Evolutionary conservation across 2,329 filamentous ascomycete species (phyloP).

Genomic region (Xylariaceae sp.): DNA sequence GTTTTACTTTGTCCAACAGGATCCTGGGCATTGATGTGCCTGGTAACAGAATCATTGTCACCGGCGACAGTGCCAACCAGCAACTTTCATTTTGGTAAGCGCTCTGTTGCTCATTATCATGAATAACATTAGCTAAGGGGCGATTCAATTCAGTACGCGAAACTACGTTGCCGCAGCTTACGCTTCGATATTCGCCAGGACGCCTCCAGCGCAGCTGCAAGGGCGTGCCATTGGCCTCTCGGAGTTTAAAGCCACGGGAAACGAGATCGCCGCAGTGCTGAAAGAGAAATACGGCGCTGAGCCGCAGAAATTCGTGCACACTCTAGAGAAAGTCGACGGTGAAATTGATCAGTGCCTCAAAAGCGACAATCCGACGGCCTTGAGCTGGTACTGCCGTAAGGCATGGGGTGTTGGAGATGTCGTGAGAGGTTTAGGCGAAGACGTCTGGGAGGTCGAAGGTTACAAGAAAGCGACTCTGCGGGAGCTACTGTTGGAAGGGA

Average conservation of each 20-base stretch:
- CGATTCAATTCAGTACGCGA: constrained; percentile 30
- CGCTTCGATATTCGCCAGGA: constrained; percentile 38
- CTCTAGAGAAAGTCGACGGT: constrained; percentile 33
- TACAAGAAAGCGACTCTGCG: constrained; percentile 35
- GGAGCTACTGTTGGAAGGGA: constrained; percentile 30
- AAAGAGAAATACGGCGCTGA: constrained; percentile 31
- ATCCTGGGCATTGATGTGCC: constrained; percentile 32
- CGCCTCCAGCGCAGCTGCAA: constrained; percentile 30
- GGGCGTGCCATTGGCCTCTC: constrained; percentile 34
- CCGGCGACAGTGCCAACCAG: constrained; percentile 36
- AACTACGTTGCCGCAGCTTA: constrained; percentile 40
- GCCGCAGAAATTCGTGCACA: constrained; percentile 28
- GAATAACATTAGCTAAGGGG: not conserved
- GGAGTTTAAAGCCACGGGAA: constrained; percentile 37
- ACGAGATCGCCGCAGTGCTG: constrained; percentile 32
- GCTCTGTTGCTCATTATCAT: not conserved
- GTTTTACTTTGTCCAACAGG: constrained; percentile 10
- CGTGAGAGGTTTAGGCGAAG: constrained; percentile 27
- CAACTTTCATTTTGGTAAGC: constrained; percentile 32
- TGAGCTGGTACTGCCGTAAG: constrained; percentile 41
- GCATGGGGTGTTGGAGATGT: constrained; percentile 36
- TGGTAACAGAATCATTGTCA: constrained; percentile 32
- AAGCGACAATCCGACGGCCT: constrained; percentile 25
- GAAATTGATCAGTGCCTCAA: constrained; percentile 33
- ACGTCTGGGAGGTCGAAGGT: constrained; percentile 39